Base-by-base conservation (phyloP, 108 stramenopile genomes). In the Stephanodiscus minutulus region DNA sequence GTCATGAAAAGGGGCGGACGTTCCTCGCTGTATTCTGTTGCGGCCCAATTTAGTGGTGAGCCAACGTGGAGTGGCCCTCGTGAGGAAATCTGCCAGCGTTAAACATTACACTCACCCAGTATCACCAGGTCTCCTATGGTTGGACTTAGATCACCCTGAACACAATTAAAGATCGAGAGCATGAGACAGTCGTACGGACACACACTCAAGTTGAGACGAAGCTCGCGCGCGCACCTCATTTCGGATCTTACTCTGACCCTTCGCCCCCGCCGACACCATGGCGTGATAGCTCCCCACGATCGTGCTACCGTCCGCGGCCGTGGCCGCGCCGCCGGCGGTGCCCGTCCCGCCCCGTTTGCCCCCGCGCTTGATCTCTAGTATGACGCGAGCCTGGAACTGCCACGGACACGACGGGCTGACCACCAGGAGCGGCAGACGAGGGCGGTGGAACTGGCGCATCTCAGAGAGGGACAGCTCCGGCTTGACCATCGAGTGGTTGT, bases 361-460 rank as follows among this genome's bases (percentile, higher is more conserved):
- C 11, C 58, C 17, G 35, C 56, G 21, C 70, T 76, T 64, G 58
- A 71, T 72, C 22, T 69, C 41, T 18, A 61, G 31, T 2, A 77
- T 54, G 53, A 85, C 79, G 5, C 88, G 81, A 61, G 92, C 88
- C 52, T 87, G 84, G 49, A 95, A 91, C 77, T 92, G 91, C 95
- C 95, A 96, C 3, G 71, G 74, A 79, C 87, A 62, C 11, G 77
- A 65, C 1, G 84, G 83, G 61, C 82, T 82, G 2, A 93, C 89
- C 24, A 93, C 70, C 3, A 55, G 59, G 9, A 76, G 61, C 0
- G 89, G 89, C 21, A 96, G 72, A 41, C 88, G 86, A 24, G 95
- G 95, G 70, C 92, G 81, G 64, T 96, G 91, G 60, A 82, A 93
- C 67, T 93, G 88, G 46, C 92, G 78, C 58, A 88, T 71, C 63